phyloP scores from a whole-genome alignment of 805 yeast genomes.

The Candida patagonica region DNA sequence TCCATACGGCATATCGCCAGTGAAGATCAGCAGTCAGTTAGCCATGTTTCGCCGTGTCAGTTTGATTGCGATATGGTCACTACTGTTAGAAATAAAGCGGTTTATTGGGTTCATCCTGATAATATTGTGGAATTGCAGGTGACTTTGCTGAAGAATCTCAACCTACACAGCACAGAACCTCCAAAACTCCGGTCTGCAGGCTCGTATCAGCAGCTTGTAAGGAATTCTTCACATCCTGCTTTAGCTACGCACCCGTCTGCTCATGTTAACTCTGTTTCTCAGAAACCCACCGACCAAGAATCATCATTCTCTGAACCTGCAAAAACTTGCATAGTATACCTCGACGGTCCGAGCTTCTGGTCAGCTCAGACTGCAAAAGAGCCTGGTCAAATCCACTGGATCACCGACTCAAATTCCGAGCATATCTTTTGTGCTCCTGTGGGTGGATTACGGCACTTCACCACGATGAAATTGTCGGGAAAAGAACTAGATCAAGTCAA shows the following conservation, averaged over 20 bases:
- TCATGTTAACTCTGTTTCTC: constrained; percentile 4
- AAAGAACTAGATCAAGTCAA: constrained; percentile 5
- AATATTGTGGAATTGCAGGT: constrained; percentile 47
- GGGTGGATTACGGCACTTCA: constrained; percentile 29
- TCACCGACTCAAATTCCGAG: constrained; percentile 9
- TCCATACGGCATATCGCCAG: constrained; percentile 10
- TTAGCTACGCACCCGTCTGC: not conserved
- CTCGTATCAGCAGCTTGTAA: constrained; percentile 1
- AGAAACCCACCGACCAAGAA: not conserved
- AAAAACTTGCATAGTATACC: constrained; percentile 18
- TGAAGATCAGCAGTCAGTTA: constrained; percentile 10
- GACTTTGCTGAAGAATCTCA: constrained; percentile 36
- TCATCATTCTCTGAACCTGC: too few relatives aligned
- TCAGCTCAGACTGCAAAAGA: constrained; percentile 29
- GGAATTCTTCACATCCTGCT: not conserved
- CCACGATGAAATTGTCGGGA: constrained; percentile 13
- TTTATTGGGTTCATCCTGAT: constrained; percentile 53
- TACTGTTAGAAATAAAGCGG: constrained; percentile 28
- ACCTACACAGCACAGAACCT: constrained; percentile 24
- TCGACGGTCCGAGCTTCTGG: constrained; percentile 32
- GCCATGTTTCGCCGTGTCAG: constrained; percentile 16
- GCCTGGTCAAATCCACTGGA: constrained; percentile 32
- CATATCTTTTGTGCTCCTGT: constrained; percentile 28
- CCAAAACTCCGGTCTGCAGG: constrained; percentile 3
- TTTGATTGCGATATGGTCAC: constrained; percentile 30